Base-by-base conservation (phyloP, 2,329 filamentous ascomycete species). In the Fusarium penzigii region DNA sequence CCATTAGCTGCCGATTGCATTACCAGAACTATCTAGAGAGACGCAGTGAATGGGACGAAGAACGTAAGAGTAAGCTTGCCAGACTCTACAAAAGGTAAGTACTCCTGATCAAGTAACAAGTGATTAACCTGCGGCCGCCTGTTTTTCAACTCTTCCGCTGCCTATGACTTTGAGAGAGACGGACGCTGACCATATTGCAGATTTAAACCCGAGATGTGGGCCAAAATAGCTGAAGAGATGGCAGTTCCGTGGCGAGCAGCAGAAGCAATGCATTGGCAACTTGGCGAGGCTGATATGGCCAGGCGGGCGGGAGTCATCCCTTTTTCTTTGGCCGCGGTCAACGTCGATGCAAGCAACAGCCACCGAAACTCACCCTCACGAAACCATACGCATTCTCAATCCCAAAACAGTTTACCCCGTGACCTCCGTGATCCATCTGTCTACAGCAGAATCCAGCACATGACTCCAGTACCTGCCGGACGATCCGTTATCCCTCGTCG, bases 181-280 rank as follows among this genome's bases (percentile, higher is more conserved):
- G 40, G 20, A 36, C 44, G 41, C 62, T 68, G 52, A 68, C 57
- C 52, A 34, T 10, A 41, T 17, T 17, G 6, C 69, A 97, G 93
- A 72, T 96, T 97, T 78, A 97, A 97, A 73, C 85, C 90, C 58
- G 92, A 97, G 68, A 97, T 97, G 91, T 99, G 93, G 93, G 86
- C 90, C 53, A 94, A 93, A 67, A 89, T 97, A 17, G 92, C 92
- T 41, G 91, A 94, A 70, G 93, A 97, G 72, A 93, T 99, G 87
- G 87, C 86, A 29, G 87, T 97, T 51, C 94, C 93, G 36, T 97
- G 93, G 93, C 84, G 94, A 66, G 92, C 94, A 16, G 93, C 90
- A 44, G 93, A 99, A 74, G 92, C 91, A 5, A 97, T 97, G 92
- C 94, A 97, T 73, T 99, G 94, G 93, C 89, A 96, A 67, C 80